Base-by-base conservation (phyloP, 257 asterid genomes). In the Plectranthus barbatus region DNA sequence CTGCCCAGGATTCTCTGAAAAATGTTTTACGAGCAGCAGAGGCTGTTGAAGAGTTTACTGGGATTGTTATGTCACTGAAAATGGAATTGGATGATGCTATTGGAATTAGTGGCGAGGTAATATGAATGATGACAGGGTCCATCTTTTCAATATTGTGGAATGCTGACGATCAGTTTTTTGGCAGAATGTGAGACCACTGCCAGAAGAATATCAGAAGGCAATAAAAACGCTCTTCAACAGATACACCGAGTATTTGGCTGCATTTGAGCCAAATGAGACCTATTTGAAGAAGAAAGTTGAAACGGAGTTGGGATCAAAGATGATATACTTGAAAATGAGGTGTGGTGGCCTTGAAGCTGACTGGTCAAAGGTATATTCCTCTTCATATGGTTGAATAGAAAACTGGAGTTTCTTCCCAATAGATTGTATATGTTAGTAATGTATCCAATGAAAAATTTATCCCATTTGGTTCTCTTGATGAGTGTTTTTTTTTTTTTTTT, bases 311-410 rank as follows among this genome's bases (percentile, higher is more conserved):
- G 99, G 97, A 54, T 68, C 95, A 56, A 78, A 77, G 72, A 77
- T 93, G 99, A 93, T 93, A 70, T 83, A 82, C 91, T 76, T 93
- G 82, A 93, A 93, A 83, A 90, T 90, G 97, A 84, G 99, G 74
- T 93, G 97, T 74, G 77, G 94, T 60, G 97, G 97, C 74, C 93
- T 93, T 39, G 74, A 62, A 31, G 76, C 96, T 66, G 95, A 82
- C 42, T 93, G 97, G 99, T 97, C 95, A 77, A 93, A 90, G 99
- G 99, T 93, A 87, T 18, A 31, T 64, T 20, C 23, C 53, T 67
- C 69, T 66, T 55, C 67, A 29, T 69, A 37, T 42, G 34, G 17
- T 70, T 49, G 21, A 14, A 52, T 59, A 9, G 31, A 15, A 17
- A 49, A 36, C 29, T 50, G 4, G 24, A 42, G 50, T 62, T 45